A percentile compares a stretch with the other conserved stretches of the same genome.
These are phyloP conservation scores for Colletotrichum higginsianum DNA, from an alignment of 2,329 filamentous ascomycete genomes.

Conservation along the genomic window DNA sequence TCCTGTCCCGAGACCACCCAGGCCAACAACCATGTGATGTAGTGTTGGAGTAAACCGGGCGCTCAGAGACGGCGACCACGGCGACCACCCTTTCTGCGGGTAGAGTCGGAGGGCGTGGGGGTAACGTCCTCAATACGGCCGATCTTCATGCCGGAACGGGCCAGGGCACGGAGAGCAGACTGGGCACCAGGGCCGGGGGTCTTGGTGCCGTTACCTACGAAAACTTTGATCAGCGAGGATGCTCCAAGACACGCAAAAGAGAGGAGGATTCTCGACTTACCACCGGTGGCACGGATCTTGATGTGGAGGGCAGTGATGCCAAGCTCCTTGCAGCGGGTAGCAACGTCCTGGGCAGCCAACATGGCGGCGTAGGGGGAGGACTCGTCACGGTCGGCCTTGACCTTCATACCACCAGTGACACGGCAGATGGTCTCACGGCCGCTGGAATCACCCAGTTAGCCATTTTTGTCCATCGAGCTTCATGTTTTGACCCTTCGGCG, in stretches of 20 bases:
- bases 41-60: conserved; percentile 51
- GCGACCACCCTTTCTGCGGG: conserved; percentile 99
- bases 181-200: conserved; percentile 99
- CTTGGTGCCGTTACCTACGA: conserved; percentile 96
- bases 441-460: conserved; percentile 83
- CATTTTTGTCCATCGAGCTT: conserved; percentile 51
- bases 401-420: conserved; percentile 99
- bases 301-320: conserved; percentile 96
- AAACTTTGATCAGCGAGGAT: neutral
- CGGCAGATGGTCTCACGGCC: conserved; percentile 99
- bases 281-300: conserved; percentile 99
- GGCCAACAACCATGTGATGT: conserved; percentile 29
- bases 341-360: conserved; percentile 99
- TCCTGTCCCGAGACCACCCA: conserved; percentile 49
- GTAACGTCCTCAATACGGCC: conserved; percentile 99
- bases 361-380: conserved; percentile 99
- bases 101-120: conserved; percentile 98
- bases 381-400: conserved; percentile 99
- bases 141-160: conserved; percentile 99
- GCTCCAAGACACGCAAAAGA: neutral
- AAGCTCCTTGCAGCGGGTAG: conserved; percentile 83
- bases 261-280: conserved; percentile 64
- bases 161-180: conserved; percentile 98
- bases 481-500: conserved; percentile 1
- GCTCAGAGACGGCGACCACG: conserved; percentile 99